A percentile compares a stretch with the other conserved stretches of the same genome.
phyloP scores from a whole-genome alignment of 768 basidiomycete genomes.

The Boletus eberwhitei region DNA sequence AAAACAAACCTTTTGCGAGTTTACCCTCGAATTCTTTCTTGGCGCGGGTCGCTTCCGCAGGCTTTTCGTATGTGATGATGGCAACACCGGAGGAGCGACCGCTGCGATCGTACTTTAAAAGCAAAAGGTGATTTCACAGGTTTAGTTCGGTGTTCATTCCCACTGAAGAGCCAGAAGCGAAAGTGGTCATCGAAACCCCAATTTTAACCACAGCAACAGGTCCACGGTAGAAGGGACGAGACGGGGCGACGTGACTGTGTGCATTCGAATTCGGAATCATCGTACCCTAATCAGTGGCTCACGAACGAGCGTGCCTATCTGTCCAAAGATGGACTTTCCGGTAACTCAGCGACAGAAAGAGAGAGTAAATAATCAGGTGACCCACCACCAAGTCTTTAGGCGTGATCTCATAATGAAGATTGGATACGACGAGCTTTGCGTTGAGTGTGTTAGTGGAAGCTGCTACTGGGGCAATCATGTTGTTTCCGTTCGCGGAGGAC shows the following conservation, averaged over 20 bases:
- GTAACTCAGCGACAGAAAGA: conserved; percentile 1
- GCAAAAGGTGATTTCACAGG: conserved; percentile 48
- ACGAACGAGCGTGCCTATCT: conserved; percentile 87
- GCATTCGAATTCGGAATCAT: conserved; percentile 44
- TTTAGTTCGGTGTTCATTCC: conserved; percentile 49
- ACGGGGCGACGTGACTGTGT: conserved; percentile 32
- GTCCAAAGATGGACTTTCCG: conserved; percentile 79
- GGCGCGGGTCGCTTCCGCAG: conserved; percentile 75
- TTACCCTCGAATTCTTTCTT: conserved; percentile 85
- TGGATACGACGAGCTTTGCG: conserved; percentile 73
- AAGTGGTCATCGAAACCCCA: conserved; percentile 37
- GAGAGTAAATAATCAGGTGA: conserved; percentile 7
- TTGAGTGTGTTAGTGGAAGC: conserved; percentile 33
- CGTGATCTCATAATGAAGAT: conserved; percentile 89
- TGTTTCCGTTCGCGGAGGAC: conserved; percentile 31
- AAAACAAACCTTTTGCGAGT: conserved; percentile 71
- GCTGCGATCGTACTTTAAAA: conserved; percentile 89
- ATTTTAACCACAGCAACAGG: conserved; percentile 24
- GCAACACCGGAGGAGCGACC: conserved; percentile 88
- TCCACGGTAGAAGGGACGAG: conserved; percentile 34
- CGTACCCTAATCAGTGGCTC: conserved; percentile 96
- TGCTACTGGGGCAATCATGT: conserved; percentile 20
- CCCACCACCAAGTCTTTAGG: conserved; percentile 84
- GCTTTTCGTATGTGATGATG: conserved; percentile 73
- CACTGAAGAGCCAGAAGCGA: conserved; percentile 40